phyloP scores from a whole-genome alignment of 345 rosid species.

The Streptanthus diversifolius region DNA sequence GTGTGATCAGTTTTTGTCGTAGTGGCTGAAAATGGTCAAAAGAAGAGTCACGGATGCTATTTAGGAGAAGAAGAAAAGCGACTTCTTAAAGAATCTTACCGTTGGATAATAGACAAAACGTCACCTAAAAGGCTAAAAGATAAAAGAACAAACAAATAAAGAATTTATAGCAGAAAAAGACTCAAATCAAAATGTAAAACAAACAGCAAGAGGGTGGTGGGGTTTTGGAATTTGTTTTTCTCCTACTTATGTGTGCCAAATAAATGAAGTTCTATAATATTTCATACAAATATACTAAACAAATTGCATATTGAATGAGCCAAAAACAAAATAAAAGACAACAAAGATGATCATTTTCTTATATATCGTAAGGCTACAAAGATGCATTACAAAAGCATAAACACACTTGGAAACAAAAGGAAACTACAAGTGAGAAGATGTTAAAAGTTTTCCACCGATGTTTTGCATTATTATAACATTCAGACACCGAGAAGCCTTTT shows the following conservation, averaged over 20 bases:
- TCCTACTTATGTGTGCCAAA: constrained; percentile 23
- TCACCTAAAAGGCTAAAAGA: constrained; percentile 23
- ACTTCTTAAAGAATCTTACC: constrained; percentile 34
- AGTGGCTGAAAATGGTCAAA: constrained; percentile 31
- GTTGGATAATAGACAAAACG: constrained; percentile 34
- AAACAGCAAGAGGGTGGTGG: not conserved
- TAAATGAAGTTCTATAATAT: not conserved
- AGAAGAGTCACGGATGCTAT: constrained; percentile 31
- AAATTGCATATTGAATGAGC: not conserved
- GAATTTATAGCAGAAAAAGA: not conserved
- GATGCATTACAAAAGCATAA: constrained; percentile 24
- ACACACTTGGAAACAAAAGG: constrained; percentile 25
- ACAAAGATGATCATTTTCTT: constrained; percentile 1
- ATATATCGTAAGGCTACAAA: not conserved
- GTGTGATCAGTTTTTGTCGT: not conserved
- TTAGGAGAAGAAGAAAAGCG: constrained; percentile 27
- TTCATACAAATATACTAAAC: not conserved
- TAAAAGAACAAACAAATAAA: constrained; percentile 6
- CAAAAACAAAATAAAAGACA: constrained; percentile 20
- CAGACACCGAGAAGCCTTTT: constrained; percentile 23
- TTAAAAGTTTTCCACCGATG: constrained; percentile 33
- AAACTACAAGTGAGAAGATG: constrained; percentile 30
- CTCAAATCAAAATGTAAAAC: not conserved
- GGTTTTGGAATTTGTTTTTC: constrained; percentile 6
- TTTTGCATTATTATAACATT: constrained; percentile 26